phyloP scores from a whole-genome alignment of 2,329 filamentous ascomycete genomes.

The Calonectria naviculata region DNA sequence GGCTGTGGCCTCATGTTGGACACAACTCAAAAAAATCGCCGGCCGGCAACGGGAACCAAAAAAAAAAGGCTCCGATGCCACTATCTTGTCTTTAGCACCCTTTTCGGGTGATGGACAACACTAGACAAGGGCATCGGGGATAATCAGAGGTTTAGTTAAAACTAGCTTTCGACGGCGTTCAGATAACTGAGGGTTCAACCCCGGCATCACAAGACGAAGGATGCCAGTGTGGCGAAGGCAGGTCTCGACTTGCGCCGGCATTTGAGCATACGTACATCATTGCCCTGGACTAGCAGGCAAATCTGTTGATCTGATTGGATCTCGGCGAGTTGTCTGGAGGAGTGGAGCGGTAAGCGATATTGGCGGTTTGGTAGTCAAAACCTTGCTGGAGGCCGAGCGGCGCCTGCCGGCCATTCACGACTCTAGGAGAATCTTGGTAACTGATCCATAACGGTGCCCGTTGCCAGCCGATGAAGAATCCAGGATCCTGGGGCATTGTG shows the following conservation, averaged over 20 bases:
- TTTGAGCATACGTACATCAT: not conserved
- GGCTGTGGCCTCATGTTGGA: not conserved
- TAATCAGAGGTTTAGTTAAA: not conserved
- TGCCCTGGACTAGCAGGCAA: not conserved
- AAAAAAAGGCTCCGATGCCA: not conserved
- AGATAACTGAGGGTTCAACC: not conserved
- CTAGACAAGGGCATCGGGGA: not conserved
- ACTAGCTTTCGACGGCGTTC: not conserved
- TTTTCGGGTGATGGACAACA: not conserved
- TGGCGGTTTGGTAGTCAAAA: not conserved
- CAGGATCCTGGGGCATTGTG: not conserved
- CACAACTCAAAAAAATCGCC: slow-evolving; percentile 1
- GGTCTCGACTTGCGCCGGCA: not conserved
- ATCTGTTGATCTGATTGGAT: not conserved
- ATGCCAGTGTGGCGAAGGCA: not conserved
- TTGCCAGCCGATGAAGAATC: slow-evolving; percentile 3
- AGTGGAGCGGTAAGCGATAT: slow-evolving; percentile 1
- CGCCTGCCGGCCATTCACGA: not conserved
- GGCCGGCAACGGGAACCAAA: not conserved
- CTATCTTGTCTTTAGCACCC: not conserved
- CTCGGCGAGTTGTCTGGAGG: not conserved
- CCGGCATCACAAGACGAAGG: not conserved
- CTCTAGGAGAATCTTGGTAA: not conserved
- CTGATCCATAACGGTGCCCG: not conserved
- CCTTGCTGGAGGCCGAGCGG: not conserved